These are phyloP conservation scores for Fraxinus velutina DNA, from an alignment of 305 asterid species.

Conservation along the genomic window DNA sequence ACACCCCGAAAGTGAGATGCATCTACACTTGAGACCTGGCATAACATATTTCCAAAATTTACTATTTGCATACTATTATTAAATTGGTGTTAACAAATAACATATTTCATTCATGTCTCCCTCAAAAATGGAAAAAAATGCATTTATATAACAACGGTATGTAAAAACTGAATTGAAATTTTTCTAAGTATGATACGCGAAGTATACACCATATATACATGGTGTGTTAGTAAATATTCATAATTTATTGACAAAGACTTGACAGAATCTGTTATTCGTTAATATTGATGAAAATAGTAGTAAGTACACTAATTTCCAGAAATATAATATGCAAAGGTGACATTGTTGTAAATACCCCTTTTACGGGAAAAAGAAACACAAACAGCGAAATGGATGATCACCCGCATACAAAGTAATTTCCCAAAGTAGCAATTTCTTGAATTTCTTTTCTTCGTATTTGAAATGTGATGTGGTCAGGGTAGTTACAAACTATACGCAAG, in stretches of 20 bases:
- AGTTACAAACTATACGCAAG: background rate
- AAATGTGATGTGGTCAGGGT: background rate
- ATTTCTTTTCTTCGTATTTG: background rate
- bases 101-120: background rate
- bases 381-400: background rate
- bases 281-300: background rate
- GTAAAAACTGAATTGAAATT: background rate
- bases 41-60: background rate
- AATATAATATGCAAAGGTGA: background rate
- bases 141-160: background rate
- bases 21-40: background rate
- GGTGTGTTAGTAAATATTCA: background rate
- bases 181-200: background rate
- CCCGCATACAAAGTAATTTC: background rate
- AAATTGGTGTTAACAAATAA: background rate
- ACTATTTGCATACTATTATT: background rate
- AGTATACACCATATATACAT: background rate
- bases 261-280: background rate
- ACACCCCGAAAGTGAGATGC: background rate
- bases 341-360: background rate
- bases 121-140: background rate
- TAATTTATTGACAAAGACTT: background rate
- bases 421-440: background rate
- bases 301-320: background rate
- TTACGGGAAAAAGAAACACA: background rate